phyloP scores from a whole-genome alignment of 495 filamentous ascomycete genomes.

The Sabuloglossum arenarium region DNA sequence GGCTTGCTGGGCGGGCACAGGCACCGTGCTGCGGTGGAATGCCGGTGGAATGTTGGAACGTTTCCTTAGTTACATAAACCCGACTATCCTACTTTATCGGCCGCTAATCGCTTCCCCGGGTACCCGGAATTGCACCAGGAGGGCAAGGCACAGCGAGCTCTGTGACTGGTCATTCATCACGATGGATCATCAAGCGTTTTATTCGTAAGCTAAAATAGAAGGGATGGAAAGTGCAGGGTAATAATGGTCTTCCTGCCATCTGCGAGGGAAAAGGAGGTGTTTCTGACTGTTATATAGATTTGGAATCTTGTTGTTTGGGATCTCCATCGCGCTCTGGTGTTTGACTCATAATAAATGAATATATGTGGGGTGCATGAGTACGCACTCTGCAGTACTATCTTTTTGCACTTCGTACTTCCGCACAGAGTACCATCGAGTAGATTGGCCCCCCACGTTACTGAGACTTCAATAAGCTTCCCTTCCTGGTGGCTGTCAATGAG shows the following conservation, averaged over 20 bases:
- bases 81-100: no score
- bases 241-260: neutral
- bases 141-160: neutral
- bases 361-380: neutral
- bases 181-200: neutral
- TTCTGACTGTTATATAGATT: neutral
- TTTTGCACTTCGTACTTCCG: no score
- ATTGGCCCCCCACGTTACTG: neutral
- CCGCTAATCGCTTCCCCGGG: neutral
- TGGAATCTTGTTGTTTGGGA: neutral
- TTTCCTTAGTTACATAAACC: conserved; percentile 8
- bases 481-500: no score
- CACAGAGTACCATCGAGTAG: no score
- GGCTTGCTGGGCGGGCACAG: no score
- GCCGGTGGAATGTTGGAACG: conserved; percentile 5
- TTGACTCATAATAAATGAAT: neutral
- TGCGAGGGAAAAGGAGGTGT: neutral
- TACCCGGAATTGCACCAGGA: neutral
- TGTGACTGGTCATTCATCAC: neutral
- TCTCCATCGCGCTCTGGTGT: neutral
- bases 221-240: neutral
- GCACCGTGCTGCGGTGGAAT: neutral
- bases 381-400: no score
- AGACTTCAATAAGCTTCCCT: no score
- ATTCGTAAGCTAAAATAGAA: neutral